Percentiles rank a stretch among this genome's conserved stretches.
phyloP scores from a whole-genome alignment of 2,329 filamentous ascomycete species.

The Bretziella fagacearum region DNA sequence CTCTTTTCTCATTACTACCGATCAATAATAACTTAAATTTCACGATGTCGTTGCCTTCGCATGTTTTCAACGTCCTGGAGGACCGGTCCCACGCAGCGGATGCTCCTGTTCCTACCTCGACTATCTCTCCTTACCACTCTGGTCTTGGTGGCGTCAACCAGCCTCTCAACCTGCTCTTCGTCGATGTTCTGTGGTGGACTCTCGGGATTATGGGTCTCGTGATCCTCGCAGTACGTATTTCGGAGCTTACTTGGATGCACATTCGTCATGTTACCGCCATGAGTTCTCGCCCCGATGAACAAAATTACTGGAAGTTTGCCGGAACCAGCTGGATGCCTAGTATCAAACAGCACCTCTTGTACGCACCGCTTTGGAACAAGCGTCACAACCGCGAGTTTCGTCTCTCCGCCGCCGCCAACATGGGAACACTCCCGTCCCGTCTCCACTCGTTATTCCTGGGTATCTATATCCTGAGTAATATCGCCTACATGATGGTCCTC shows the following conservation, averaged over 20 bases:
- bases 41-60: conserved; percentile 1
- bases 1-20: background rate
- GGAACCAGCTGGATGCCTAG: conserved; percentile 44
- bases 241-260: conserved; percentile 37
- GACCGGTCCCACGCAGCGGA: conserved; percentile 18
- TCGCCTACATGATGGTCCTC: conserved; percentile 44
- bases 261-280: conserved; percentile 44
- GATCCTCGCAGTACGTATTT: conserved; percentile 35
- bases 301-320: conserved; percentile 41
- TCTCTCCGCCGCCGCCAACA: conserved; percentile 41
- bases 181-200: conserved; percentile 42
- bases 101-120: conserved; percentile 23
- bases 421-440: conserved; percentile 49
- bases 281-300: conserved; percentile 32
- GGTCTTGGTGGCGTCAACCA: conserved; percentile 45
- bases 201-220: conserved; percentile 38
- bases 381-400: conserved; percentile 51
- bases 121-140: conserved; percentile 38
- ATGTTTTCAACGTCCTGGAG: conserved; percentile 21
- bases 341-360: conserved; percentile 41
- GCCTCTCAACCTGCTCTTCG: conserved; percentile 38
- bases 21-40: background rate
- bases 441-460: conserved; percentile 42
- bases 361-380: conserved; percentile 47
- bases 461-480: conserved; percentile 42